phyloP scores from a whole-genome alignment of 345 rosid species.

The Eucalyptus viminalis region DNA sequence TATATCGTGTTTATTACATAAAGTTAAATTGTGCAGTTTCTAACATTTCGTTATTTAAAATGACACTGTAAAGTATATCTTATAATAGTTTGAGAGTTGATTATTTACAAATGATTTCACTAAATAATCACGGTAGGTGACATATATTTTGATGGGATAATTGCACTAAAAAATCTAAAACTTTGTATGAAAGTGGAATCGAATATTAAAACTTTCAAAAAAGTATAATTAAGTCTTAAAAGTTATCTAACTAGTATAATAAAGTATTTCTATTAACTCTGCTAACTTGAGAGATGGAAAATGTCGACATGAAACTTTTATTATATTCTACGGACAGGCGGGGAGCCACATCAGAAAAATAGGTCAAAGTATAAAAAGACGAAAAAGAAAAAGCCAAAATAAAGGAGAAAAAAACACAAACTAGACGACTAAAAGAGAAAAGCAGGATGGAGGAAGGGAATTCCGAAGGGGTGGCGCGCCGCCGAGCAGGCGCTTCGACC shows the following conservation, averaged over 20 bases:
- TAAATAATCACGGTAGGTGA: too few species aligned
- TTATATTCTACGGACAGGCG: fast-evolving
- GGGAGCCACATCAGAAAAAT: not conserved
- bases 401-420: not conserved
- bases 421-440: not conserved
- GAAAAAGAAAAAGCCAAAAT: fast-evolving
- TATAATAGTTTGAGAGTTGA: not conserved
- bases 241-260: not conserved
- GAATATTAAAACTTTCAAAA: fast-evolving
- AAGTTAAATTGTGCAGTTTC: too few species aligned
- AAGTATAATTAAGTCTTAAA: fast-evolving
- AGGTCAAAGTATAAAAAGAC: not conserved
- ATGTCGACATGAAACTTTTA: not conserved
- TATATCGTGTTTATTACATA: not conserved
- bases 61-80: not conserved
- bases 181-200: fast-evolving
- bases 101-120: not conserved
- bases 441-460: not conserved
- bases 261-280: not conserved
- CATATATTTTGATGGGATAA: not conserved
- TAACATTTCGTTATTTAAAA: not conserved
- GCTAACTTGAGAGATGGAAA: fast-evolving
- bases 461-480: not conserved
- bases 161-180: fast-evolving
- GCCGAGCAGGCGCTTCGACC: not conserved